Evolutionary conservation across 305 asterid species (phyloP), one percentile per base, ranked within the genome.

Genomic region (Solanum hybrid): DNA sequence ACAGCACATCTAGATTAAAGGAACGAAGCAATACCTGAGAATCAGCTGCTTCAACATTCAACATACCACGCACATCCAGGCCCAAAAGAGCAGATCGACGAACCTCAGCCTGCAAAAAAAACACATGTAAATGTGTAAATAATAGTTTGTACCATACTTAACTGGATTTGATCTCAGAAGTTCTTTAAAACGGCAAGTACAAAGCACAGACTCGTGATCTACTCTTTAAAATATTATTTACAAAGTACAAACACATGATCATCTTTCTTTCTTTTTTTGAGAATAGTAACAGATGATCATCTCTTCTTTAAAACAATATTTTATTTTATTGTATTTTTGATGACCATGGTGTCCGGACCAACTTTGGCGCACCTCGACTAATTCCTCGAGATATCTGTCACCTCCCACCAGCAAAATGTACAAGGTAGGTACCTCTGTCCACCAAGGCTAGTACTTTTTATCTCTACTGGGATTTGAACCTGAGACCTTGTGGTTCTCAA

Each of bases 41-140:
- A 89, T 95, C 94, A 92, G 90, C 90, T 90, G 92, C 93, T 90
- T 95, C 95, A 90, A 94, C 95, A 70, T 82, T 92, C 89, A 93
- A 89, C 91, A 97, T 90, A 85, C 91, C 92, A 87, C 32, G 92
- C n/a, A 91, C 94, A 92, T 96, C 96, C 94, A 97, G 91, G 90
- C 94, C 94, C 89, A 89, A 79, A 72, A 97, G 90, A 57, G 96
- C 96, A 70, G 95, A 94, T 92, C 94, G 94, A 36, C 99, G 97
- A 85, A 95, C 93, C 92, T 92, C 95, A 57, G 98, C 95, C 99
- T 97, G 94, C 79, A 79, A 86, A n/a, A 12, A 32, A 57, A 86
- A 34, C 79, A 61, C 78, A 61, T 17, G 29, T 17, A 61, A 51
- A 86, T 86, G 89, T n/a, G 32, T 86, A 86, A 86, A 86, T n/a